phyloP scores from a whole-genome alignment of 768 basidiomycete species.

The Fibroporia radiculosa region DNA sequence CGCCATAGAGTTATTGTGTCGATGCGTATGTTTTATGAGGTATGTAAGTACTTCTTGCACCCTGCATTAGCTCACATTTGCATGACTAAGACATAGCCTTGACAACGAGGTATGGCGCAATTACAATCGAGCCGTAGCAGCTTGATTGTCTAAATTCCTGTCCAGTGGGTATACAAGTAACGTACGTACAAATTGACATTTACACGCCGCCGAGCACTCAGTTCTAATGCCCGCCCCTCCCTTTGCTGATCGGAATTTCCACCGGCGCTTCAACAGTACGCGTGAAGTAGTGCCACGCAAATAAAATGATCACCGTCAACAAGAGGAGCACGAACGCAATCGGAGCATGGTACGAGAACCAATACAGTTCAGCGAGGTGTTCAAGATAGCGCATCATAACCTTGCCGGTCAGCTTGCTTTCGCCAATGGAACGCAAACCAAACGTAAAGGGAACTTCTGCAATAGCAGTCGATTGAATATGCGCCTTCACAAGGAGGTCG shows the following conservation, averaged over 20 bases:
- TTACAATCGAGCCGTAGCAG: too few relatives aligned
- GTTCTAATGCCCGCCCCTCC: background rate
- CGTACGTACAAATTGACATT: too few relatives aligned
- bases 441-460: slow-evolving; percentile 25
- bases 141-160: too few relatives aligned
- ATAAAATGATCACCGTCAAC: background rate
- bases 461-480: slow-evolving; percentile 17
- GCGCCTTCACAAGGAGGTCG: slow-evolving; percentile 23
- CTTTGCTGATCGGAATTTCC: background rate
- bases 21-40: too few relatives aligned
- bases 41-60: too few relatives aligned
- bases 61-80: too few relatives aligned
- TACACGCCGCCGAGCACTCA: background rate
- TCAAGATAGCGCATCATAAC: slow-evolving; percentile 23
- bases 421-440: slow-evolving; percentile 23
- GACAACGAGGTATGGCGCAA: too few relatives aligned
- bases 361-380: slow-evolving; percentile 23
- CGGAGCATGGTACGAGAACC: slow-evolving; percentile 18
- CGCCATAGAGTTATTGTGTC: too few relatives aligned
- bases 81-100: too few relatives aligned
- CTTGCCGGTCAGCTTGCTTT: slow-evolving; percentile 24
- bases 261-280: background rate
- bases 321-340: slow-evolving; percentile 12
- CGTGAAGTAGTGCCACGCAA: background rate
- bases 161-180: background rate